phyloP scores from a whole-genome alignment of 306 rosid species.

The Hippophae tibetana region DNA sequence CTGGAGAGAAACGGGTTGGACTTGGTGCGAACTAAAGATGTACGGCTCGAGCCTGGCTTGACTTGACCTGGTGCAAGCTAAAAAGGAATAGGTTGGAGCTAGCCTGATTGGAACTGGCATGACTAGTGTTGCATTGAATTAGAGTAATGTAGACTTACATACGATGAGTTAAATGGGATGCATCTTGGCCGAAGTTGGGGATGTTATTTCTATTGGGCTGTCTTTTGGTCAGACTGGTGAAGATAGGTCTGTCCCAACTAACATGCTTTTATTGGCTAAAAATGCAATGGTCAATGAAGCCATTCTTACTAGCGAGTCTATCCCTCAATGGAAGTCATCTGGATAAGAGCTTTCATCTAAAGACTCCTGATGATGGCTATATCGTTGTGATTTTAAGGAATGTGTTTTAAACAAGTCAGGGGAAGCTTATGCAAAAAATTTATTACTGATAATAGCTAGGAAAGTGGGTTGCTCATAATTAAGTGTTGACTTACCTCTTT shows the following conservation, averaged over 20 bases:
- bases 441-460: background rate
- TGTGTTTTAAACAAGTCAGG: conserved; percentile 98
- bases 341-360: conserved; percentile 66
- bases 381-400: conserved; percentile 89
- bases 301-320: conserved; percentile 99
- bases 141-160: no score
- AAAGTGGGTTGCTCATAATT: no score
- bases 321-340: conserved; percentile 91
- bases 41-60: no score
- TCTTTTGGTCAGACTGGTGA: conserved; percentile 73
- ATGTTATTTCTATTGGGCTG: conserved; percentile 92
- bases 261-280: conserved; percentile 96
- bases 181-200: conserved; percentile 33
- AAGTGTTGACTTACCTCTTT: no score
- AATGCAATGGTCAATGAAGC: conserved; percentile 95
- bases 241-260: conserved; percentile 95
- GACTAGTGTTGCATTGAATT: no score
- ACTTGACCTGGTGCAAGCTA: no score
- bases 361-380: conserved; percentile 95
- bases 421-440: conserved; percentile 98
- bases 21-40: no score
- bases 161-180: no score
- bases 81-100: no score
- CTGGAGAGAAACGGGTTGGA: no score
- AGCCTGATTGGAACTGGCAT: no score